phyloP scores from a whole-genome alignment of 2,329 filamentous ascomycete genomes.

The Neonectria sp. region DNA sequence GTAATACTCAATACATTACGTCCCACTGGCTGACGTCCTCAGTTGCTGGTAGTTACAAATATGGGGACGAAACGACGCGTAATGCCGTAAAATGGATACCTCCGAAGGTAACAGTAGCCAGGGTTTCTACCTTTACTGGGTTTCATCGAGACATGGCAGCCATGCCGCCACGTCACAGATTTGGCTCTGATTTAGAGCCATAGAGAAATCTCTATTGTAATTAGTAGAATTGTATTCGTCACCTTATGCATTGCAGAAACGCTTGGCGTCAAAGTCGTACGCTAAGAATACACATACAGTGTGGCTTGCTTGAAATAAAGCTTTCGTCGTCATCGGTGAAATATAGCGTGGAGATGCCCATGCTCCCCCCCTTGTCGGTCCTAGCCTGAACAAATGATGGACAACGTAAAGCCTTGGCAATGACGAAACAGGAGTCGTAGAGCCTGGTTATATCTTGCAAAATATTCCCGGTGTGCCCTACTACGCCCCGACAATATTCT shows the following conservation, averaged over 20 bases:
- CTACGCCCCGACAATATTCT: no score
- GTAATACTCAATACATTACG: conserved; percentile 16
- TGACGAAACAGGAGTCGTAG: no score
- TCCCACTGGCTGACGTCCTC: conserved; percentile 19
- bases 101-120: neutral
- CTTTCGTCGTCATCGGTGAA: no score
- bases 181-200: neutral
- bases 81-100: neutral
- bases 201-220: neutral
- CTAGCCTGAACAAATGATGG: no score
- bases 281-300: no score
- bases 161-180: neutral
- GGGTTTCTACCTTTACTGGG: neutral
- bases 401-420: no score
- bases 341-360: no score
- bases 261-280: no score
- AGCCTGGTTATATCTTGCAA: no score
- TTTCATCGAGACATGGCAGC: conserved; percentile 1
- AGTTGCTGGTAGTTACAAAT: neutral
- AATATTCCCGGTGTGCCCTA: no score
- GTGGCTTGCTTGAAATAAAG: no score
- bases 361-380: no score
- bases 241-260: neutral
- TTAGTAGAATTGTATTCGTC: neutral
- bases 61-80: neutral